These are phyloP conservation scores for Mortierella hygrophila DNA, from an alignment of 192 early-diverging fungal species.

Conservation along the genomic window DNA sequence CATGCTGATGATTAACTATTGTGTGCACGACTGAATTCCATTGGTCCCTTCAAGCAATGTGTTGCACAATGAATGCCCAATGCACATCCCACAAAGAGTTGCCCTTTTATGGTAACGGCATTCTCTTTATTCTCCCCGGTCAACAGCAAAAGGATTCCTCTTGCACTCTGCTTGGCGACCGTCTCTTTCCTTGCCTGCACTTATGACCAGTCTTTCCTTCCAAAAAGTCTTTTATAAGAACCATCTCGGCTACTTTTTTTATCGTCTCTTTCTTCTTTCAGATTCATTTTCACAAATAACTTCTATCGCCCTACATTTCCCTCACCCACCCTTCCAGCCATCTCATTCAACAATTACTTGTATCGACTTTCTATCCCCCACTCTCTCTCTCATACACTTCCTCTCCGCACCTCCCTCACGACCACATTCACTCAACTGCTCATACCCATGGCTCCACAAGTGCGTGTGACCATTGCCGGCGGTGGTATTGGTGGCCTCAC, in stretches of 20 bases:
- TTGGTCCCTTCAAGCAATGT: neutral
- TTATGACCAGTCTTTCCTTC: too few relatives aligned
- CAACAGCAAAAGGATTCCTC: too few relatives aligned
- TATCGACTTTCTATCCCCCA: too few relatives aligned
- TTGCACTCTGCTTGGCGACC: too few relatives aligned
- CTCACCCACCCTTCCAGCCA: neutral
- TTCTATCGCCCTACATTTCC: neutral
- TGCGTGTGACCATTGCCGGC: constrained; percentile 40
- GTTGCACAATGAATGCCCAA: neutral
- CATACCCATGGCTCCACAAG: neutral
- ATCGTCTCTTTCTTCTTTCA: too few relatives aligned
- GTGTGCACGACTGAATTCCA: neutral
- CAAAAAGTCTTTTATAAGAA: too few relatives aligned
- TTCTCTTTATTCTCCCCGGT: too few relatives aligned
- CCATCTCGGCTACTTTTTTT: too few relatives aligned
- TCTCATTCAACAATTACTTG: neutral
- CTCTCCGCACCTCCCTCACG: neutral
- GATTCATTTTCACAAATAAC: neutral
- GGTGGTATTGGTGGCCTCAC: constrained; percentile 48
- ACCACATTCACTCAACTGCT: neutral
- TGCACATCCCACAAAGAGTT: neutral
- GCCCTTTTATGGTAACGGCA: neutral
- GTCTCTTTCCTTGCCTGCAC: too few relatives aligned
- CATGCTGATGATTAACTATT: too few relatives aligned
- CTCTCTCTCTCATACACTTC: neutral